Conservation (phyloP, 805 yeast species). For the Cyberlindnera meyerae region DNA sequence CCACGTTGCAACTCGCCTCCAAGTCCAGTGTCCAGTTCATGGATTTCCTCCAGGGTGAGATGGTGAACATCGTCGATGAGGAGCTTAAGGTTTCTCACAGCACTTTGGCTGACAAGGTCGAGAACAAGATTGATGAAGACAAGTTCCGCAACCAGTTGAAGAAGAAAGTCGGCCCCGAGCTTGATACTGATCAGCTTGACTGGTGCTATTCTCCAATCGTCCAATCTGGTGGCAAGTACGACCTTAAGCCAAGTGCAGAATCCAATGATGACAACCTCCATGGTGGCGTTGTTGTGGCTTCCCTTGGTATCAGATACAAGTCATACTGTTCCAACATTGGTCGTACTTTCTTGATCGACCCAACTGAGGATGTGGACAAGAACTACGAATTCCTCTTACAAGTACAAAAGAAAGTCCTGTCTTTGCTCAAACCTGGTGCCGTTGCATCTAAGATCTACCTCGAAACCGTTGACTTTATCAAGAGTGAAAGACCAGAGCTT, state of each 20-base stretch:
- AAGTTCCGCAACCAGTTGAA: constrained; percentile 57
- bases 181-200: constrained; percentile 73
- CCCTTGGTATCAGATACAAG: constrained; percentile 82
- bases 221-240: constrained; percentile 83
- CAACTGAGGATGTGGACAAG: constrained; percentile 69
- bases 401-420: constrained; percentile 62
- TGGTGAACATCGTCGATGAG: constrained; percentile 83
- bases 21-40: constrained; percentile 74
- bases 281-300: constrained; percentile 77
- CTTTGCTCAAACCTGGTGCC: constrained; percentile 60
- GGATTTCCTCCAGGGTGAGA: constrained; percentile 79
- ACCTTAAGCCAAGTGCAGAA: constrained; percentile 77
- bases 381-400: constrained; percentile 73
- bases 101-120: constrained; percentile 69
- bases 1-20: constrained; percentile 61
- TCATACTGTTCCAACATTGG: constrained; percentile 85
- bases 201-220: constrained; percentile 93
- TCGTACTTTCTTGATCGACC: constrained; percentile 86
- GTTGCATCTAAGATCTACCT: constrained; percentile 59
- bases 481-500: constrained; percentile 61
- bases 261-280: constrained; percentile 60
- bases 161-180: constrained; percentile 56
- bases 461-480: constrained; percentile 56
- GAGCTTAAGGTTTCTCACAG: constrained; percentile 71
- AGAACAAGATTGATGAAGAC: constrained; percentile 75